Conservation (phyloP, 192 early-diverging fungal species). For the Umbelopsis vinacea region DNA sequence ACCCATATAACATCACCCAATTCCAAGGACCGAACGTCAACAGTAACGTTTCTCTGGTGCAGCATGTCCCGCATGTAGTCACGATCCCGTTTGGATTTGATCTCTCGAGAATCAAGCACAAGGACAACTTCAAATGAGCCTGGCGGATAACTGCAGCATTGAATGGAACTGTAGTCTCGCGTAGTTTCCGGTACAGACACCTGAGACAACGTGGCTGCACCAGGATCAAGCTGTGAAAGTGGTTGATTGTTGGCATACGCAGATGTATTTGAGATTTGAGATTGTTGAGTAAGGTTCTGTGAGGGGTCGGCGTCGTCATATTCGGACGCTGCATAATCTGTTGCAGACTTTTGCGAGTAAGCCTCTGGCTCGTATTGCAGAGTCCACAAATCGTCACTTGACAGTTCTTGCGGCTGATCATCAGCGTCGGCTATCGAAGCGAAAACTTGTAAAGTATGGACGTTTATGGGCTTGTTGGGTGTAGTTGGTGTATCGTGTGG, state of each 20-base stretch:
- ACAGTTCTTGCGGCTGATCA: background rate
- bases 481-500: background rate
- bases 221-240: background rate
- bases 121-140: conserved; percentile 70
- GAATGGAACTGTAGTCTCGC: conserved; percentile 26
- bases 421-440: background rate
- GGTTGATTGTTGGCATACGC: background rate
- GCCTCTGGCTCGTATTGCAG: background rate
- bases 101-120: conserved; percentile 85
- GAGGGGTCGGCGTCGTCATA: background rate
- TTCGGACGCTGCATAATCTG: background rate
- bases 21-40: conserved; percentile 65
- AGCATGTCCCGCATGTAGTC: conserved; percentile 75
- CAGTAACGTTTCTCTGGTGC: conserved; percentile 54
- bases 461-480: background rate
- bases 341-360: background rate
- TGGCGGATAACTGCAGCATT: conserved; percentile 39
- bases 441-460: background rate
- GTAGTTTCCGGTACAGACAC: background rate
- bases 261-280: background rate
- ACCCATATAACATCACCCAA: conserved; percentile 94
- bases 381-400: conserved; percentile 1
- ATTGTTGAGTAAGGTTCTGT: background rate
- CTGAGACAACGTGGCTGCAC: background rate
- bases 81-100: conserved; percentile 68